These are phyloP conservation scores for Alnus rubra DNA, from an alignment of 306 rosid genomes.

Conservation along the genomic window DNA sequence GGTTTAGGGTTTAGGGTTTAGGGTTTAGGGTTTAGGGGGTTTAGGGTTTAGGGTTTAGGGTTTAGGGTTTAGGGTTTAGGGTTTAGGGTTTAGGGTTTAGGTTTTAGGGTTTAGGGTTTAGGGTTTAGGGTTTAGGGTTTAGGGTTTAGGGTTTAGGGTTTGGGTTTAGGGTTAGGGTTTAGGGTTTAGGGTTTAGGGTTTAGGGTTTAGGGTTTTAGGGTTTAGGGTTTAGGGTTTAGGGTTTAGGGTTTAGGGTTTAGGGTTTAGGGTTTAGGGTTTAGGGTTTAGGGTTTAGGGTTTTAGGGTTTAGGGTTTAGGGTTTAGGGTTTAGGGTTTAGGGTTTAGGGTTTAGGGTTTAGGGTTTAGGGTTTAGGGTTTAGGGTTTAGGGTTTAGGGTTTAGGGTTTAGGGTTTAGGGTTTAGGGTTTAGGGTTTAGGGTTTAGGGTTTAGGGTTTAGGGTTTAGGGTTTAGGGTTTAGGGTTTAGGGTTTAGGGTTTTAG, in stretches of 20 bases:
- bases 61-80: constrained; percentile 18
- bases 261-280: constrained; percentile 22
- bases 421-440: constrained; percentile 20
- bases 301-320: constrained; percentile 13
- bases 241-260: constrained; percentile 22
- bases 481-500: neutral
- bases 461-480: constrained; percentile 2
- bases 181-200: constrained; percentile 26
- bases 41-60: constrained; percentile 4
- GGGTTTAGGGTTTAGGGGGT: too few species aligned
- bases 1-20: too few species aligned
- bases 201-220: constrained; percentile 18
- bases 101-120: constrained; percentile 21
- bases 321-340: constrained; percentile 15
- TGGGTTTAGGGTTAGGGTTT: constrained; percentile 24
- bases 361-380: constrained; percentile 19
- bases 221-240: constrained; percentile 31
- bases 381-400: constrained; percentile 25
- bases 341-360: constrained; percentile 23
- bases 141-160: constrained; percentile 26
- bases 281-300: constrained; percentile 17
- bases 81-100: constrained; percentile 22
- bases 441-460: neutral
- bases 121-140: constrained; percentile 20
- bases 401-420: constrained; percentile 22